These are phyloP conservation scores for Podospora bellae-mahoneyi DNA, from an alignment of 495 filamentous ascomycete species.

Conservation along the genomic window DNA sequence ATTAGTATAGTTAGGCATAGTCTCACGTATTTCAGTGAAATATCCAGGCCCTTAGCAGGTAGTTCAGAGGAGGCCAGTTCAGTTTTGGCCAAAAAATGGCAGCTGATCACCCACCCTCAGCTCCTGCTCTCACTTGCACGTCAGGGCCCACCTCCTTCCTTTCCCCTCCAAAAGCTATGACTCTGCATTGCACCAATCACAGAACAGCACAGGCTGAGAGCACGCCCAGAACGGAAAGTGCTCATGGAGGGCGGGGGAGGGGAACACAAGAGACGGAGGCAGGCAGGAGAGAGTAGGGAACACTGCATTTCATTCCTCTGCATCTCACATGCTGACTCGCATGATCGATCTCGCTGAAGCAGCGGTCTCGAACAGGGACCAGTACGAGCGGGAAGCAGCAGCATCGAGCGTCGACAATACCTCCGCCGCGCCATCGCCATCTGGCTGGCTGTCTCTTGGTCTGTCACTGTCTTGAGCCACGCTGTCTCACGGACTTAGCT, in stretches of 20 bases:
- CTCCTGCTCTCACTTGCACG: too few species aligned
- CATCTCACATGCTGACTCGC: constrained; percentile 22
- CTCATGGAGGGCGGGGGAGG: constrained; percentile 1
- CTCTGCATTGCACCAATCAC: neutral
- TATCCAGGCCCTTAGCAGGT: too few species aligned
- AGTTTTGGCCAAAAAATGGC: too few species aligned
- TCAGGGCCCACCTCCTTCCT: neutral
- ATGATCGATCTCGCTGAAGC: constrained; percentile 23
- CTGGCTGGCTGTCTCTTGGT: too few species aligned
- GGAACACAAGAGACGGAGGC: neutral
- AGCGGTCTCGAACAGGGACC: constrained; percentile 12
- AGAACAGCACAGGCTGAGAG: neutral
- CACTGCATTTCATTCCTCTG: constrained; percentile 11
- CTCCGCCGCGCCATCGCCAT: neutral
- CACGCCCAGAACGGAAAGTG: neutral
- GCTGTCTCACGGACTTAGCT: constrained; percentile 9
- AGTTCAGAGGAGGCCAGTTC: too few species aligned
- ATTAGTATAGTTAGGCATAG: too few species aligned
- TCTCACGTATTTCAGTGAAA: too few species aligned
- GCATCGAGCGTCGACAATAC: constrained; percentile 20
- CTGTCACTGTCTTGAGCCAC: neutral
- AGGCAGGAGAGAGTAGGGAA: constrained; percentile 7
- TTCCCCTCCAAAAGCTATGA: neutral
- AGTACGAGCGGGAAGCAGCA: constrained; percentile 22
- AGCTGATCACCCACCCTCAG: too few species aligned